phyloP scores from a whole-genome alignment of 2,329 filamentous ascomycete genomes.

The Colletotrichum melonis region DNA sequence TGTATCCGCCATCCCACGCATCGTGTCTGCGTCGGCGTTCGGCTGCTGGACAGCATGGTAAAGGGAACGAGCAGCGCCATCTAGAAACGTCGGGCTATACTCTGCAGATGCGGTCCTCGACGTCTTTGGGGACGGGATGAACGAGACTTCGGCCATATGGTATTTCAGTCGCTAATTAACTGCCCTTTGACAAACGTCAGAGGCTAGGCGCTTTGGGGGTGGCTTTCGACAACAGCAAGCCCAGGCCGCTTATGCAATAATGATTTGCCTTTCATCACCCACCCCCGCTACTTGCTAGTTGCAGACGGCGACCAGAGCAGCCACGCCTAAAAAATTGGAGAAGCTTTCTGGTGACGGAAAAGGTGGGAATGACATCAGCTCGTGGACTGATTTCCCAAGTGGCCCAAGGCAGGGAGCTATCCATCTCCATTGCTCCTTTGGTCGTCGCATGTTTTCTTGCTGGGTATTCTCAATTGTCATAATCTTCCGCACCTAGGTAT shows the following conservation, averaged over 20 bases:
- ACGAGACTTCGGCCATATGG: neutral
- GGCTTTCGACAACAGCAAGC: neutral
- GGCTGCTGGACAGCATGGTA: neutral
- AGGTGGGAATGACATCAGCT: constrained; percentile 33
- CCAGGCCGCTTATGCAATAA: constrained; percentile 9
- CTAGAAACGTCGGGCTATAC: neutral
- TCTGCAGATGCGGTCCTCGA: too few relatives aligned
- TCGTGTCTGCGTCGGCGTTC: neutral
- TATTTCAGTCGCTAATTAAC: neutral
- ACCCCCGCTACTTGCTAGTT: constrained; percentile 5
- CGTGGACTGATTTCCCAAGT: constrained; percentile 26
- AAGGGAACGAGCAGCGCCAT: neutral
- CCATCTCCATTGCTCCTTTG: neutral
- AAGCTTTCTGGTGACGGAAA: constrained; percentile 17
- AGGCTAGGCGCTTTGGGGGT: neutral
- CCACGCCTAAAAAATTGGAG: constrained; percentile 8
- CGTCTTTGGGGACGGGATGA: neutral
- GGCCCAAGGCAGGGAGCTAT: constrained; percentile 9
- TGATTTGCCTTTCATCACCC: neutral
- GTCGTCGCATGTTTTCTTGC: neutral
- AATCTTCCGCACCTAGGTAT: constrained; percentile 1
- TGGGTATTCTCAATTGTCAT: neutral
- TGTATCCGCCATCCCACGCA: neutral
- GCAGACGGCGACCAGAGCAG: neutral
- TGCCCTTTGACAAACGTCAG: neutral